Conservation (phyloP, 2,329 filamentous ascomycete species). For the Fusarium secorum region DNA sequence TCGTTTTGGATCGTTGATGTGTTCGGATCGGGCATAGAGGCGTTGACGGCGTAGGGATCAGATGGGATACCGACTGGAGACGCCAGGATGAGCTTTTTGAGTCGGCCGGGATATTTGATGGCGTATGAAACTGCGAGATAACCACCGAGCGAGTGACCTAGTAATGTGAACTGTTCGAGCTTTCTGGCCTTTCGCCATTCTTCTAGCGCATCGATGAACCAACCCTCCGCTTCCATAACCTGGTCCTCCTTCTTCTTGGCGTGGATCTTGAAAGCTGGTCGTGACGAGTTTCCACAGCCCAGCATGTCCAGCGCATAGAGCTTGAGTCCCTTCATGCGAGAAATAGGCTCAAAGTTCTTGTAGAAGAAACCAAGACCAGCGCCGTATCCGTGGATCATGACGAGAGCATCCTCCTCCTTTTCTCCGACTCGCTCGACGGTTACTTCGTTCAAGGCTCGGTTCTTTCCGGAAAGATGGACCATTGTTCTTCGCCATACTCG, state of each 20-base stretch:
- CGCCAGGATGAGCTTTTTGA: conserved; percentile 96
- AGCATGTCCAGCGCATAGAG: conserved; percentile 94
- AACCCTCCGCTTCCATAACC: conserved; percentile 88
- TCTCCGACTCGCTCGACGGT: conserved; percentile 86
- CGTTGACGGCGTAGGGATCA: conserved; percentile 86
- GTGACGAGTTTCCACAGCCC: conserved; percentile 89
- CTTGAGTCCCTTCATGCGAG: conserved; percentile 80
- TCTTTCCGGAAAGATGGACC: conserved; percentile 83
- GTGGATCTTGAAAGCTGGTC: conserved; percentile 84
- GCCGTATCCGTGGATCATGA: conserved; percentile 97
- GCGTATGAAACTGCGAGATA: conserved; percentile 96
- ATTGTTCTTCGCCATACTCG: conserved; percentile 86
- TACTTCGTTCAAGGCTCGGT: conserved; percentile 91
- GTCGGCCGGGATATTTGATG: conserved; percentile 89
- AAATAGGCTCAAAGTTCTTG: conserved; percentile 93
- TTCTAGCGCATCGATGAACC: conserved; percentile 95
- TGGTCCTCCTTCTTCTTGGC: conserved; percentile 82
- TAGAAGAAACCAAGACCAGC: conserved; percentile 98
- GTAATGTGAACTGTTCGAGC: conserved; percentile 90
- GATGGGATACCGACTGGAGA: conserved; percentile 95
- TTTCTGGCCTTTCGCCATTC: conserved; percentile 92
- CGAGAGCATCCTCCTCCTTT: conserved; percentile 81
- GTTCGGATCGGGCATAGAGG: conserved; percentile 78
- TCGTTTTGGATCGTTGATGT: conserved; percentile 79
- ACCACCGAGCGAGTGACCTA: conserved; percentile 92